Percentiles rank a stretch among this genome's conserved stretches.
These are phyloP conservation scores for Sclerotinia minor DNA, from an alignment of 2,329 filamentous ascomycete genomes.

Conservation along the genomic window DNA sequence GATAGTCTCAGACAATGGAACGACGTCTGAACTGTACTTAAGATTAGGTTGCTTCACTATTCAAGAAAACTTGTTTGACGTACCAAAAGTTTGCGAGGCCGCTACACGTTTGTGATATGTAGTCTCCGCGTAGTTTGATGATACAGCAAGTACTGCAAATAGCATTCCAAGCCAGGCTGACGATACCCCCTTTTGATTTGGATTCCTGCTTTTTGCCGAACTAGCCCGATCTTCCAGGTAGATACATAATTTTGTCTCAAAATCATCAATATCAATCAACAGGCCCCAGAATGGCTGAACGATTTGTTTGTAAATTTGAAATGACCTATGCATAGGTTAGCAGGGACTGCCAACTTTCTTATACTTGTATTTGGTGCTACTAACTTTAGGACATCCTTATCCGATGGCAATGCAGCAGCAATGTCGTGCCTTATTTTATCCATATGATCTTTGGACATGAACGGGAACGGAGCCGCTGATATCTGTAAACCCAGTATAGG, in stretches of 20 bases:
- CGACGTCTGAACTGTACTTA: conserved; percentile 44
- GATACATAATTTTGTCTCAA: conserved; percentile 63
- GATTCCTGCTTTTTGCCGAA: conserved; percentile 45
- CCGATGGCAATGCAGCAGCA: conserved; percentile 60
- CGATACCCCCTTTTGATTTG: conserved; percentile 47
- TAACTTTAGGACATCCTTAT: conserved; percentile 66
- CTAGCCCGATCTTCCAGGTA: conserved; percentile 61
- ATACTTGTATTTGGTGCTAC: conserved; percentile 34
- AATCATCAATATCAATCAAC: conserved; percentile 64
- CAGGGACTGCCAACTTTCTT: not conserved
- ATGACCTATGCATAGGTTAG: conserved; percentile 49
- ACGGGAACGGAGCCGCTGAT: conserved; percentile 61
- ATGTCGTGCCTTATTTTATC: conserved; percentile 62
- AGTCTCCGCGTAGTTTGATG: conserved; percentile 66
- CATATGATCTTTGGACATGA: conserved; percentile 65
- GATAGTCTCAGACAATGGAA: conserved; percentile 65
- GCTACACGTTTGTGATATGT: conserved; percentile 49
- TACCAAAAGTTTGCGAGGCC: conserved; percentile 52
- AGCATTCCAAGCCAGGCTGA: conserved; percentile 67
- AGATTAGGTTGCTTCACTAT: not conserved
- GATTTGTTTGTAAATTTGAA: conserved; percentile 66
- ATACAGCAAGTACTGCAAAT: conserved; percentile 64
- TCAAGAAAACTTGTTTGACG: not conserved
- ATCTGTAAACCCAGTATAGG: conserved; percentile 66
- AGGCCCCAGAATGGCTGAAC: conserved; percentile 69